Conservation (phyloP, 257 asterid genomes). For the Verbascum thapsus region DNA sequence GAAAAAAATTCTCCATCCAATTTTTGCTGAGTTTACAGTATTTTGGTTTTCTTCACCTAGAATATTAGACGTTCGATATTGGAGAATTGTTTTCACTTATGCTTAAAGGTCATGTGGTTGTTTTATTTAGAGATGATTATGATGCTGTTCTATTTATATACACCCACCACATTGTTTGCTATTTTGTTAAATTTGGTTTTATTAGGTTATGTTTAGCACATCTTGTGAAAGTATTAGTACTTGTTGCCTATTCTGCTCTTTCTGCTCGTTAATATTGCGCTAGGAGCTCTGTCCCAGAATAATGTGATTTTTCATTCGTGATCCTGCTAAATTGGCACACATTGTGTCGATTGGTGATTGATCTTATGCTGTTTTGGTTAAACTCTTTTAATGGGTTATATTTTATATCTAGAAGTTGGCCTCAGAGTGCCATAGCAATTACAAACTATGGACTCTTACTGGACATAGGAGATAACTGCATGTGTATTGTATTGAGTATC, state of each 20-base stretch:
- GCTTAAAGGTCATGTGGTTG: neutral
- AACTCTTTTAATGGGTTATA: no score
- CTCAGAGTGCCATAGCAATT: no score
- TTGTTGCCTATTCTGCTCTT: neutral
- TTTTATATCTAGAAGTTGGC: no score
- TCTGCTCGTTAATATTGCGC: no score
- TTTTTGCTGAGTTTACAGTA: constrained; percentile 15
- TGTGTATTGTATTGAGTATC: no score
- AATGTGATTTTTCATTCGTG: no score
- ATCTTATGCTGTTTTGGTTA: no score
- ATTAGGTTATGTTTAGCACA: neutral
- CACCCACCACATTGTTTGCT: neutral
- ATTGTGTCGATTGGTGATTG: no score
- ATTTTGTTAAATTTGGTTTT: neutral
- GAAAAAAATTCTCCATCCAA: neutral
- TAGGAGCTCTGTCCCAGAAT: no score
- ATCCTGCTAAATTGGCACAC: no score
- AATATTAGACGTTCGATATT: constrained; percentile 4
- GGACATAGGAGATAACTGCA: no score
- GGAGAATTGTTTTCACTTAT: constrained; percentile 13
- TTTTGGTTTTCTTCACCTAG: constrained; percentile 26
- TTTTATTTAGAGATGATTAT: neutral
- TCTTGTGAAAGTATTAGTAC: neutral
- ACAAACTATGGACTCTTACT: no score
- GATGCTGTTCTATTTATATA: neutral